Base-by-base conservation (phyloP, 805 yeast genomes). In the Candida parachauliodes region DNA sequence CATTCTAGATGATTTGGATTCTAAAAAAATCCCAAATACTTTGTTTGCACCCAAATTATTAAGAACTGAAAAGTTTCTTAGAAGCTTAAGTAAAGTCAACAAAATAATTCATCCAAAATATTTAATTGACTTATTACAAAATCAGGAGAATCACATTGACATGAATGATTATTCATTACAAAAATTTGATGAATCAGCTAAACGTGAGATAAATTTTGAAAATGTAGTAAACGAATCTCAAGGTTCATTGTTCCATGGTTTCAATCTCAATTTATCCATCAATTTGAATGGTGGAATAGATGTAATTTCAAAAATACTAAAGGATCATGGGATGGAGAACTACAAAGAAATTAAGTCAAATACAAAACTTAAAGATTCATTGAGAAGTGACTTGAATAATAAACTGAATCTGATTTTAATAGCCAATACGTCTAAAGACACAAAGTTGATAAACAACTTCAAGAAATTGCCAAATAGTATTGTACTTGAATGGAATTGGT, bases 61-160 rank as follows among this genome's bases (percentile, higher is more conserved):
- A 49, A 68, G 97, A 46, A 91, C 98, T 0, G 95, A 84, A 41
- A 93, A 91, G 60, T 89, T 91, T 51, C 68, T 91, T 37, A 73
- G 75, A 29, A 78, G 88, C 15, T 60, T 88, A 35, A 76, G 88
- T 36, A 67, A 67, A 28, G 78, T 77, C 8, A 58, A 62, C n/a
- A 59, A 65, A 37, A 73, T 80, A 3, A 47, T 84, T 1, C 73
- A 76, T 22, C 86, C 88, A 0, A 51, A 59, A 3, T 81, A 78
- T 42, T 41, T 81, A 2, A 59, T 59, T 2, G 77, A 74, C 28
- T 62, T 78, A 0, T 40, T 78, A 19, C 43, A 46, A 8, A 47
- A 45, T 18, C 30, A 40, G 11, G 45, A 42, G 19, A 40, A 43
- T 40, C 41, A 1, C 45, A 41, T 26, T n/a, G 14, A 34, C 1